Base-by-base conservation (phyloP, 1,284 basidiomycete species). In the Tremellales sp. region DNA sequence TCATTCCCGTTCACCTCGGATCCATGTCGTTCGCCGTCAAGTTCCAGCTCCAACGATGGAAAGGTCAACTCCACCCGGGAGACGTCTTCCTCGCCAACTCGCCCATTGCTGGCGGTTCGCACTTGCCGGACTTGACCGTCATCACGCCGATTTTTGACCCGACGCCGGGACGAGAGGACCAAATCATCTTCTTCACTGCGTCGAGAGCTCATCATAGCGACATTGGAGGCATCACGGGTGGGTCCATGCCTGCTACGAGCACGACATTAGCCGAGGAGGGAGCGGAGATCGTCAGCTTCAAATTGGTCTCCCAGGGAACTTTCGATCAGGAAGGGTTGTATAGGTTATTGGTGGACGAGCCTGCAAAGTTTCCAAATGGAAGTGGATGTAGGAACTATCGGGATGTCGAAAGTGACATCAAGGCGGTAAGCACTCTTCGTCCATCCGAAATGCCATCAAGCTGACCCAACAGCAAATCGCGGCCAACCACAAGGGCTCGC, bases 261-360 rank as follows among this genome's bases (percentile, higher is more conserved):
- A 87, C 87, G 50, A 89, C 80, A 52, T 84, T 97, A 43, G 91
- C 86, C 57, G 88, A 98, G 67, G 94, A 98, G 74, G 93, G 93
- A 12, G 93, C 93, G 0, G 52, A 61, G 50, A 89, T 97, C 52
- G 81, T 84, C 54, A 88, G 86, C 63, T 91, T 98, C 81, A 97
- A 96, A 75, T 85, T 97, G 55, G 93, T 98, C 13, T 77, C 82
- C 40, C 80, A 81, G 17, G 92, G 93, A 5, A 73, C 84, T 3
- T 97, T 90, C 67, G 84, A 97, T 66, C 78, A 79, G 46, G 79
- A 85, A 35, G 86, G 84, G 0, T 75, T 97, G 15, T 71, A 85
- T 33, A 82, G 85, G 46, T 81, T 87, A 56, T 85, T 97, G 81
- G 77, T 93, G 46, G 85, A 88, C 29, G 15, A 84, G 55, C 93